Conservation (phyloP, 2,329 filamentous ascomycete genomes). For the Aspergillus terreus region DNA sequence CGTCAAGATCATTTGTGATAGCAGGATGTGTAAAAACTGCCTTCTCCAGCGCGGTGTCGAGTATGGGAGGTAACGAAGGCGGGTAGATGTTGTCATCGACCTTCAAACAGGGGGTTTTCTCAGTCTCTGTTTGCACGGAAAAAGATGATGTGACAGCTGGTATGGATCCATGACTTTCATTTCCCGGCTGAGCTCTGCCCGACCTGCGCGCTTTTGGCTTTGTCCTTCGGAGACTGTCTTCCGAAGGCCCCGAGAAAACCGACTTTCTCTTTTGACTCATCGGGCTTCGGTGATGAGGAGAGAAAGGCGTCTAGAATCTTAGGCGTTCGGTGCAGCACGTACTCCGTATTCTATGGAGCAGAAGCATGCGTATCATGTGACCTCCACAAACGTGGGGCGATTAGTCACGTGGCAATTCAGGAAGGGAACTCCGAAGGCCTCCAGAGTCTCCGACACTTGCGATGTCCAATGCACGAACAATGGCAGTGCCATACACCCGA, state of each 20-base stretch:
- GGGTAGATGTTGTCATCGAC: not conserved
- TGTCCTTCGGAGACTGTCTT: constrained; percentile 9
- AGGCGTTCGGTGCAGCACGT: no score
- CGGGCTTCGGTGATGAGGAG: no score
- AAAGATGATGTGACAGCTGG: no score
- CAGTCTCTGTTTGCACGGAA: not conserved
- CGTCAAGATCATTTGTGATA: constrained; percentile 23
- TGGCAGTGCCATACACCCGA: constrained; percentile 52
- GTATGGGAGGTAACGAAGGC: constrained; percentile 54
- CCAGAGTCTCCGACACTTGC: not conserved
- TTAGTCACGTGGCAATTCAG: not conserved
- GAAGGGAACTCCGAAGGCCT: not conserved
- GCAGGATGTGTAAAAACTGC: constrained; percentile 67
- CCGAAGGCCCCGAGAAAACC: constrained; percentile 4
- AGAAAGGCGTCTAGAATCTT: no score
- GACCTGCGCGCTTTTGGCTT: constrained; percentile 15
- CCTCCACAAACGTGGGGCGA: not conserved
- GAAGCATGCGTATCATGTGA: constrained; percentile 1
- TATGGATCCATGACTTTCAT: no score
- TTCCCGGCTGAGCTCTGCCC: no score
- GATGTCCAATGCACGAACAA: constrained; percentile 18
- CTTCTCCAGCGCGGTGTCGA: constrained; percentile 56
- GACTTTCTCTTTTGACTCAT: constrained; percentile 28
- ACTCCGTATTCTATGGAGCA: no score
- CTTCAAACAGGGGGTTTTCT: no score